phyloP scores from a whole-genome alignment of 257 asterid genomes.

The Cinchona pubescens region DNA sequence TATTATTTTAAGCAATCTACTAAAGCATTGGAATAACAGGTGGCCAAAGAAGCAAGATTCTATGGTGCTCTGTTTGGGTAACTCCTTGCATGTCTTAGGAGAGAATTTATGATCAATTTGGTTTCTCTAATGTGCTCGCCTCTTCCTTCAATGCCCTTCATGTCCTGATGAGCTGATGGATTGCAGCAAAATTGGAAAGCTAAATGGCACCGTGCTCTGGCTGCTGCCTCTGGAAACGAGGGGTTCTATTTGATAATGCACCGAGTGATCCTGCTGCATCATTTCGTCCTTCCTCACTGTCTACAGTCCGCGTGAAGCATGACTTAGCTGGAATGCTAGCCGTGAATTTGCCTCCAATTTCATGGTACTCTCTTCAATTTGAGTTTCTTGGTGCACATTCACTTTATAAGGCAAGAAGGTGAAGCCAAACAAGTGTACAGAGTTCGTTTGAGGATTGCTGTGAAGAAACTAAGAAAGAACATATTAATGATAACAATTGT shows the following conservation, averaged over 20 bases:
- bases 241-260: constrained; percentile 90
- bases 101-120: neutral
- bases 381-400: constrained; percentile 67
- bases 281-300: constrained; percentile 78
- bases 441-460: constrained; percentile 33
- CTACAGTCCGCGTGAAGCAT: constrained; percentile 78
- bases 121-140: neutral
- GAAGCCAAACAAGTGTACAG: constrained; percentile 23
- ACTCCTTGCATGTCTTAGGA: constrained; percentile 4
- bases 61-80: constrained; percentile 98
- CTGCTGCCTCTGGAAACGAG: constrained; percentile 95
- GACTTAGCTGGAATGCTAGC: constrained; percentile 96
- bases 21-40: constrained; percentile 75
- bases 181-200: constrained; percentile 98
- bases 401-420: constrained; percentile 33
- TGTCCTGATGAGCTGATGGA: constrained; percentile 42
- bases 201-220: constrained; percentile 78
- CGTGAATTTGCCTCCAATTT: constrained; percentile 69
- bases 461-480: constrained; percentile 43
- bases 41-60: constrained; percentile 90
- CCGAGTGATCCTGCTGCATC: constrained; percentile 60
- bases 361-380: constrained; percentile 76
- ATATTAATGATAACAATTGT: constrained; percentile 54
- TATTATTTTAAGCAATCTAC: constrained; percentile 96
- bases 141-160: neutral